These are phyloP conservation scores for Trichoderma sp. DNA, from an alignment of 2,329 filamentous ascomycete genomes.

Conservation along the genomic window DNA sequence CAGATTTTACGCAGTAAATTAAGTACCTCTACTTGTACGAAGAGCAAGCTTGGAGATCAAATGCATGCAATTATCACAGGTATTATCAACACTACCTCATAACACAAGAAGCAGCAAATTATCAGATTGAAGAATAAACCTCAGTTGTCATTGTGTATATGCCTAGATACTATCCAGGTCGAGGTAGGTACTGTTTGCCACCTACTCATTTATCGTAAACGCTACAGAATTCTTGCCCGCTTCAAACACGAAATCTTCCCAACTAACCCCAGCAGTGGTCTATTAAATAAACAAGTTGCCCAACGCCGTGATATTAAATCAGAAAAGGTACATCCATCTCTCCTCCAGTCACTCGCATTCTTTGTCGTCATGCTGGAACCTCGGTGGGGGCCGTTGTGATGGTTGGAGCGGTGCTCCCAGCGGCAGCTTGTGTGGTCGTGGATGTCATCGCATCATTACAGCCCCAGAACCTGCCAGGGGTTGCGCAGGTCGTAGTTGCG, in stretches of 20 bases:
- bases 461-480: slow-evolving; percentile 56
- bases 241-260: slow-evolving; percentile 1
- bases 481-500: slow-evolving; percentile 43
- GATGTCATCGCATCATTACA: slow-evolving; percentile 42
- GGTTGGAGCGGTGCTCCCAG: slow-evolving; percentile 26
- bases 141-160: neutral
- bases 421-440: slow-evolving; percentile 41
- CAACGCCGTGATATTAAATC: neutral
- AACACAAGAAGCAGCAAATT: neutral
- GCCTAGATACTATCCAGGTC: neutral
- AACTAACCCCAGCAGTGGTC: neutral
- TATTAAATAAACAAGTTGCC: slow-evolving; percentile 5
- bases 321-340: neutral
- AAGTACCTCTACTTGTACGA: neutral
- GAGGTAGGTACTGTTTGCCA: neutral
- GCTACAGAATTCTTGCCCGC: slow-evolving; percentile 3
- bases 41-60: neutral
- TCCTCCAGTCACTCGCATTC: slow-evolving; percentile 26
- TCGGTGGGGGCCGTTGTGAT: slow-evolving; percentile 34
- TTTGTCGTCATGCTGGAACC: slow-evolving; percentile 31
- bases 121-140: neutral
- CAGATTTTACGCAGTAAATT: fast-evolving
- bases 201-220: slow-evolving; percentile 13
- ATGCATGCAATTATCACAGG: too few species aligned
- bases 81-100: neutral